Evolutionary conservation across 2,329 filamentous ascomycete species (phyloP).

Genomic region (Fusarium compactum): DNA sequence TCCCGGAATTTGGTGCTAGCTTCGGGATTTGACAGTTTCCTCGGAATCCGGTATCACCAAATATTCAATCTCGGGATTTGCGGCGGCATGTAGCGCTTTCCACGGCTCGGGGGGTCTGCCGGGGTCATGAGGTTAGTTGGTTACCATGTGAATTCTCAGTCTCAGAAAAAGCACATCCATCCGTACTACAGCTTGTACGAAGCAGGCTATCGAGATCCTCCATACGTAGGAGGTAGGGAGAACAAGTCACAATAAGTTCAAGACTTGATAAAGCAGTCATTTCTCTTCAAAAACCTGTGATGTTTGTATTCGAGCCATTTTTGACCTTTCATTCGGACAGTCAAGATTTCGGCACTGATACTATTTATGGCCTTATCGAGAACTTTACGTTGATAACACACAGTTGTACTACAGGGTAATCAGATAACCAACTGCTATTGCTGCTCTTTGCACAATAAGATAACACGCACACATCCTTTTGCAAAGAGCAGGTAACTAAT

Average conservation of each 20-base stretch:
- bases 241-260: not conserved
- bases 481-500: too few species aligned
- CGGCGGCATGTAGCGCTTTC: not conserved
- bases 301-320: too few species aligned
- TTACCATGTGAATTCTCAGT: not conserved
- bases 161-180: not conserved
- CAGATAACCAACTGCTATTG: too few species aligned
- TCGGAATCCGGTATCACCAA: slow-evolving; percentile 2
- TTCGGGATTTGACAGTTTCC: not conserved
- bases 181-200: not conserved
- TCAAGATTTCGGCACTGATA: too few species aligned
- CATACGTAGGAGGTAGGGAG: not conserved
- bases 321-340: too few species aligned
- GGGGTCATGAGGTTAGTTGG: not conserved
- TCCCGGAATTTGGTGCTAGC: slow-evolving; percentile 3
- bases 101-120: slow-evolving; percentile 8
- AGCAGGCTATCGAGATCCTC: not conserved
- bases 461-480: too few species aligned
- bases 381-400: too few species aligned
- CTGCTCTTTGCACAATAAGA: too few species aligned
- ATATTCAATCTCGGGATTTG: not conserved
- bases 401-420: too few species aligned
- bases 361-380: too few species aligned
- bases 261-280: too few species aligned
- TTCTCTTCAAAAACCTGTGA: too few species aligned